Percentiles rank a stretch among this genome's conserved stretches.
Conservation (phyloP, 73 alveolate species). For the Urostyla sp. region DNA sequence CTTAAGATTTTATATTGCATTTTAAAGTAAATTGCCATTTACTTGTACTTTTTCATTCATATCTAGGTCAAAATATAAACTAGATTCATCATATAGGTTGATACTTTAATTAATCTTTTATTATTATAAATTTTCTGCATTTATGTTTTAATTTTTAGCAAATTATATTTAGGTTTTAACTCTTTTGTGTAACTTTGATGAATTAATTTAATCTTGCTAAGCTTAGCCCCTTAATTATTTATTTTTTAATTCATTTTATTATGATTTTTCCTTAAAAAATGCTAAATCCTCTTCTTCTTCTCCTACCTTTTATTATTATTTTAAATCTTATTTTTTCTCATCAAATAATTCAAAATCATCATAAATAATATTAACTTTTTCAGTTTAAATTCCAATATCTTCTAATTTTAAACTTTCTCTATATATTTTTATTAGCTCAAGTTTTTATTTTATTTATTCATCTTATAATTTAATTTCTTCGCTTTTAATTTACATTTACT, state of each 20-base stretch:
- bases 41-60: not conserved
- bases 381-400: not conserved
- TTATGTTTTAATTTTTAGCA: not conserved
- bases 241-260: no score
- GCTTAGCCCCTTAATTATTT: not conserved
- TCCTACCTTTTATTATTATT: not conserved
- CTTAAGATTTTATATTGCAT: slow-evolving; percentile 6
- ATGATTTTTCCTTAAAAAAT: no score
- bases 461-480: not conserved
- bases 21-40: slow-evolving; percentile 17
- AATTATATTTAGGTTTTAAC: not conserved
- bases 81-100: not conserved
- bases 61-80: not conserved
- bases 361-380: no score
- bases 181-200: not conserved
- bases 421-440: not conserved
- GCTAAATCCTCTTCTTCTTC: not conserved
- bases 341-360: not conserved
- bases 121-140: not conserved
- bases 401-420: not conserved
- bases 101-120: no score
- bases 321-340: not conserved
- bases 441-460: not conserved
- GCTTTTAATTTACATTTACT: no score
- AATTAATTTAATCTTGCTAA: not conserved